Evolutionary conservation across 2,329 filamentous ascomycete species (phyloP), one percentile per base, ranked within the genome.

Genomic region (Verticillium nubilum): DNA sequence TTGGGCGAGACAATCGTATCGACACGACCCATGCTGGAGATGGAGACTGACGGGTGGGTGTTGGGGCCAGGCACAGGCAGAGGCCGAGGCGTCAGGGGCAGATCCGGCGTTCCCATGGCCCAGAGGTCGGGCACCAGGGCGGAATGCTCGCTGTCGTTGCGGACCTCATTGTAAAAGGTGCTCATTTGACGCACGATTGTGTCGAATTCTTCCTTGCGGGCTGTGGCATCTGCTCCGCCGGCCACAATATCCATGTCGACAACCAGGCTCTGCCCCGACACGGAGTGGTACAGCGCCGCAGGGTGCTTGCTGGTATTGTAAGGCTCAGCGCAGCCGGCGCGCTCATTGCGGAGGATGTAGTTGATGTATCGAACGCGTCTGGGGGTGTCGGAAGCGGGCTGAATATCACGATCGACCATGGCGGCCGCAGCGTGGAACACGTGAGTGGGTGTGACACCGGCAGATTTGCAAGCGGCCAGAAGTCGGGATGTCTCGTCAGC

Each of bases 11-110:
- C 67, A 0, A 76, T 67, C 9, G 62, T 59, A 25, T 79, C 76
- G 2, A 77, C 60, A 0, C 64, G 57, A 0, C 72, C 73, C 70
- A 74, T 70, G 28, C 73, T 74, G 1, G 72, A 74, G 6, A 74
- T 69, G 0, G 68, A 70, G 0, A 68, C 72, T 0, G 69, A 67
- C 0, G 71, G 68, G 1, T 63, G 59, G 5, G 53, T n/a, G 1
- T 67, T 67, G 0, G 71, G 70, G 0, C 60, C 57, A 0, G 71
- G 71, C 0, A 74, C 66, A 0, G 67, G 64, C 0, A 65, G 57
- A 0, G 64, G 61, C 5, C 61, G 52, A 1, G 33, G 56, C 19
- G 56, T 56, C 0, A 60, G 47, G 1, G 50, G 1, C 1, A 65
- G 66, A 0, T 72, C 56, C 0, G 42, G 5, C 15, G 13, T 53